Evolutionary conservation across 2,329 filamentous ascomycete species (phyloP), one percentile per base, ranked within the genome.

Genomic region (Cytospora chrysosperma): DNA sequence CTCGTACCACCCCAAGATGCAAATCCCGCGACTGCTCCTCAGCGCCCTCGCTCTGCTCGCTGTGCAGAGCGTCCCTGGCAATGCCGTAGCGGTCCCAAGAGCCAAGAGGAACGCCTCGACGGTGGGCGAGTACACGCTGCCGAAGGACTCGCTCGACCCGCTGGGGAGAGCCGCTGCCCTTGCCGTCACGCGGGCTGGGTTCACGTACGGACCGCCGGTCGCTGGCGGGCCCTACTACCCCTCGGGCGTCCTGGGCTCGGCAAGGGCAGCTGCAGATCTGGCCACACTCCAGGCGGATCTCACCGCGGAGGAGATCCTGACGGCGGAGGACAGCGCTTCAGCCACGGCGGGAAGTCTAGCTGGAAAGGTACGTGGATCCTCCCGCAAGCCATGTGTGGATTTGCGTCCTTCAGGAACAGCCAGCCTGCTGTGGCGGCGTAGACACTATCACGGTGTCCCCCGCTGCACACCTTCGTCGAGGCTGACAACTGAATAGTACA

Each of bases 401-500:
- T 17, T 26, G 17, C 24, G n/a, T 13, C n/a, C 28, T 50, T 8
- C 15, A 43, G 40, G 19, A 43, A n/a, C n/a, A n/a, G n/a, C n/a
- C 17, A 21, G n/a, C 9, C 34, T 28, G 34, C 34, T 8, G 24
- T 24, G 30, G 28, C 30, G 13, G n/a, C 34, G 12, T 32, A 15
- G 24, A 4, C 17, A 30, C n/a, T 27, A 3, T 30, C 17, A 3
- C 3, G 17, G 9, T 24, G 15, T 32, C 26, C 7, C 47, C 17
- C 21, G 27, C 51, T 37, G n/a, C n/a, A n/a, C n/a, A 12, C n/a
- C 24, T n/a, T 50, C n/a, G 4, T 9, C 19, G 8, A 12, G 2
- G 40, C 40, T 43, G 19, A 43, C 19, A 10, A 2, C 10, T n/a
- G 6, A 43, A 43, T 60, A 75, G 73, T 68, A 68, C 59, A 70